Evolutionary conservation across 1,284 basidiomycete species (phyloP).

Genomic region (Ustilago lituana): DNA sequence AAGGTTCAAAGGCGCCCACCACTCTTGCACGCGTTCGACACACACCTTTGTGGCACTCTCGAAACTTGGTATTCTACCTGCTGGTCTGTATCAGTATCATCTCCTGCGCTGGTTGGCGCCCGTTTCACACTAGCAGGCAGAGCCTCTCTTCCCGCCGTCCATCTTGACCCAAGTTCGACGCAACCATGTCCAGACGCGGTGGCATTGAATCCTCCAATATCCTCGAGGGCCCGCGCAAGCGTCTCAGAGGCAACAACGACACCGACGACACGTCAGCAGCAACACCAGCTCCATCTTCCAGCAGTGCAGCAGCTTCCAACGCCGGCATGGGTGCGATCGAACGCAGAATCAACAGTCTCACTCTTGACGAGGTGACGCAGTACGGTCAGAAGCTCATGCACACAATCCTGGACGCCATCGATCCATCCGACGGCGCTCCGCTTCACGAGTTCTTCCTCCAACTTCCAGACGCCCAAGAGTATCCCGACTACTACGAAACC

Average conservation of each 20-base stretch:
- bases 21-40: too few species aligned
- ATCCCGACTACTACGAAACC: slow-evolving; percentile 90
- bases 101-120: too few species aligned
- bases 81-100: too few species aligned
- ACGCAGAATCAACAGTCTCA: slow-evolving; percentile 35
- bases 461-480: slow-evolving; percentile 79
- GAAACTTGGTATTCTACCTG: too few species aligned
- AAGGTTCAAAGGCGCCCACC: too few species aligned
- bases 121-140: too few species aligned
- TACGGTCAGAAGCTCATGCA: slow-evolving; percentile 46
- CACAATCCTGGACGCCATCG: slow-evolving; percentile 36
- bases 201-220: slow-evolving; percentile 47
- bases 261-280: slow-evolving; percentile 18
- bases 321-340: slow-evolving; percentile 38
- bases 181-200: slow-evolving; percentile 38
- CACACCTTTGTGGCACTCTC: too few species aligned
- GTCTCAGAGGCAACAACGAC: slow-evolving; percentile 35
- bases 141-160: not conserved
- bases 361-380: slow-evolving; percentile 24
- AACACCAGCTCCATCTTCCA: slow-evolving; percentile 2
- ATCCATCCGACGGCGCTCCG: slow-evolving; percentile 58
- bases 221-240: slow-evolving; percentile 52
- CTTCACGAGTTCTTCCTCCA: slow-evolving; percentile 79
- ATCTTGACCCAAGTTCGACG: too few species aligned
- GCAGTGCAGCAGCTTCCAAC: slow-evolving; percentile 1